Evolutionary conservation across 23 red algal species (phyloP).

Genomic region (Agarophyton chilense): DNA sequence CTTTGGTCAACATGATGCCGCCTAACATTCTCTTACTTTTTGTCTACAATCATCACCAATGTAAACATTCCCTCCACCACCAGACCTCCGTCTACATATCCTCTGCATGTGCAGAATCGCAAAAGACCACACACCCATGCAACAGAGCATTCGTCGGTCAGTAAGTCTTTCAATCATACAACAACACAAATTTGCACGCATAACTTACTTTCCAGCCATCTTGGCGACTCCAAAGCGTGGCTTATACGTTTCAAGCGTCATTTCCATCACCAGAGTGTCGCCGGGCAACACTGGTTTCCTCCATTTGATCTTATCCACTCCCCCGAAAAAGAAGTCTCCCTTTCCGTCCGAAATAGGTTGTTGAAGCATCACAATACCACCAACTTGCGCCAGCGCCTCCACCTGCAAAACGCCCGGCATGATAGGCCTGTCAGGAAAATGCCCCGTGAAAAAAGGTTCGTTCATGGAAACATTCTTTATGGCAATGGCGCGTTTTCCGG

Average conservation of each 20-base stretch:
- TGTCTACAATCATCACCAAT: constrained; percentile 69
- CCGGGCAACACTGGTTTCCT: constrained; percentile 90
- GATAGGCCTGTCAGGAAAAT: constrained; percentile 94
- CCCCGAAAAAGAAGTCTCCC: constrained; percentile 80
- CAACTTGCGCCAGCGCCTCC: constrained; percentile 93
- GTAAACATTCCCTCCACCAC: constrained; percentile 88
- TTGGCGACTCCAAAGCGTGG: constrained; percentile 88
- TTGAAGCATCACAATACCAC: constrained; percentile 94
- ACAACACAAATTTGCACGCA: background rate
- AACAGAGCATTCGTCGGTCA: background rate
- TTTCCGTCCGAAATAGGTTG: constrained; percentile 61
- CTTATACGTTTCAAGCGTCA: constrained; percentile 63
- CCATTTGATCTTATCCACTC: constrained; percentile 88
- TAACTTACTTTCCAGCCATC: constrained; percentile 83
- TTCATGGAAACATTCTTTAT: constrained; percentile 92
- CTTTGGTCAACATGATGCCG: constrained; percentile 36
- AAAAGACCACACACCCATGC: background rate
- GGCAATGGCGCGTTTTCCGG: constrained; percentile 74
- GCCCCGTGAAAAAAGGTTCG: constrained; percentile 94
- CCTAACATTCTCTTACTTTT: constrained; percentile 31
- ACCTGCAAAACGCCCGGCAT: constrained; percentile 96
- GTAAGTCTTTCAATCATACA: background rate
- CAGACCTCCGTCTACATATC: constrained; percentile 83
- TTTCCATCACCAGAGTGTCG: constrained; percentile 94
- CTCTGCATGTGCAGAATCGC: constrained; percentile 16